These are phyloP conservation scores for Rhodotorula sp. DNA, from an alignment of 1,284 basidiomycete genomes.

Conservation along the genomic window DNA sequence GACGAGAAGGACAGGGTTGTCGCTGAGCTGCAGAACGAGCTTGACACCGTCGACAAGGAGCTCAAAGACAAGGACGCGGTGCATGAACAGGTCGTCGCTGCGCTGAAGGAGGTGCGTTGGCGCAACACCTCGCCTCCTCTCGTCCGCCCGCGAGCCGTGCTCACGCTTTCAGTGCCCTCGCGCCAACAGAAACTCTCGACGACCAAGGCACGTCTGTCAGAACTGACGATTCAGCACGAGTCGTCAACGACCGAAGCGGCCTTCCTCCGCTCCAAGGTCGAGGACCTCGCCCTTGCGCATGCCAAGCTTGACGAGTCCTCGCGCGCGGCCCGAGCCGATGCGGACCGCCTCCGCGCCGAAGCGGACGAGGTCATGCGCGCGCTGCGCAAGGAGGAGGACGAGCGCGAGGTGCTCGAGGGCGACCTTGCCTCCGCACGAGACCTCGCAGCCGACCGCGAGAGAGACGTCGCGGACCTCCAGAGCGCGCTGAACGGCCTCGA, in stretches of 20 bases:
- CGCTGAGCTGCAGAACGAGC: slow-evolving; percentile 53
- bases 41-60: slow-evolving; percentile 58
- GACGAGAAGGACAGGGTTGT: slow-evolving; percentile 53
- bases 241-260: slow-evolving; percentile 43
- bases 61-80: slow-evolving; percentile 70
- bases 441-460: slow-evolving; percentile 65
- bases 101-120: slow-evolving; percentile 71
- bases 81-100: slow-evolving; percentile 67
- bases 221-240: slow-evolving; percentile 45
- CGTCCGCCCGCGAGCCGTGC: neutral
- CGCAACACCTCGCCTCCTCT: slow-evolving; percentile 8
- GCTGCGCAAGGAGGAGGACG: slow-evolving; percentile 59
- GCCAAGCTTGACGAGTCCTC: slow-evolving; percentile 49
- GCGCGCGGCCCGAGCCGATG: slow-evolving; percentile 38
- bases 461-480: slow-evolving; percentile 76
- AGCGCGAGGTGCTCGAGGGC: slow-evolving; percentile 47
- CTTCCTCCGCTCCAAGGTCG: slow-evolving; percentile 60
- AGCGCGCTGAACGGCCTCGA: slow-evolving; percentile 63
- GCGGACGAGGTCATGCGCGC: slow-evolving; percentile 69
- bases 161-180: neutral
- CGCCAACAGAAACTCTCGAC: slow-evolving; percentile 39
- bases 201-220: slow-evolving; percentile 43
- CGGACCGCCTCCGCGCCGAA: slow-evolving; percentile 51
- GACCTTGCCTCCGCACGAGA: slow-evolving; percentile 56
- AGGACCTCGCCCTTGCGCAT: slow-evolving; percentile 72